Evolutionary conservation across 495 filamentous ascomycete genomes (phyloP).

Genomic region (Hypoxylon fuscum): DNA sequence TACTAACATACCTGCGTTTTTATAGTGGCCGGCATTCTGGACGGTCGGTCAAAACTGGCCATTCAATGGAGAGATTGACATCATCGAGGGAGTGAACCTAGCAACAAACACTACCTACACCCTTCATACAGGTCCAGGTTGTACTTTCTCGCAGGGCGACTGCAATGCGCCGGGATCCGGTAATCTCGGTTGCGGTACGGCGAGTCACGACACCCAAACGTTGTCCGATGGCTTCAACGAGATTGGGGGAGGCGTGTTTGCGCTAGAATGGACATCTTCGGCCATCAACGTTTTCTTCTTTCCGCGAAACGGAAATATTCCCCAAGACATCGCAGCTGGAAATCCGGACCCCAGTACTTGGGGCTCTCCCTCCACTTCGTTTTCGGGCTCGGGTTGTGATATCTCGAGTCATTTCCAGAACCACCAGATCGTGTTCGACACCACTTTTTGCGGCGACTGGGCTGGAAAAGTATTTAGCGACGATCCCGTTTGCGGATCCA

Average conservation of each 20-base stretch:
- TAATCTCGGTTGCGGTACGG: slow-evolving; percentile 58
- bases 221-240: slow-evolving; percentile 79
- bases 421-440: slow-evolving; percentile 82
- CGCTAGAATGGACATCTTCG: slow-evolving; percentile 74
- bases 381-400: slow-evolving; percentile 67
- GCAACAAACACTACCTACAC: slow-evolving; percentile 72
- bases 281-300: slow-evolving; percentile 84
- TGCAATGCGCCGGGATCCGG: slow-evolving; percentile 64
- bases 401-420: slow-evolving; percentile 72
- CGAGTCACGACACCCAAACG: slow-evolving; percentile 56
- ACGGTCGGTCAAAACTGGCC: slow-evolving; percentile 81
- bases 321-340: slow-evolving; percentile 63
- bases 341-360: slow-evolving; percentile 70
- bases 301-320: slow-evolving; percentile 61
- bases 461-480: slow-evolving; percentile 70
- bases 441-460: slow-evolving; percentile 90
- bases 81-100: slow-evolving; percentile 85
- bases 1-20: slow-evolving; percentile 12
- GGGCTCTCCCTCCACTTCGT: slow-evolving; percentile 73
- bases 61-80: slow-evolving; percentile 84
- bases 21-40: slow-evolving; percentile 70
- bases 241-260: slow-evolving; percentile 78
- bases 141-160: slow-evolving; percentile 60
- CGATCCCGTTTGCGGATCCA: slow-evolving; percentile 50
- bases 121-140: slow-evolving; percentile 77